Conservation (phyloP, 306 rosid genomes). For the Corylus avellana region DNA sequence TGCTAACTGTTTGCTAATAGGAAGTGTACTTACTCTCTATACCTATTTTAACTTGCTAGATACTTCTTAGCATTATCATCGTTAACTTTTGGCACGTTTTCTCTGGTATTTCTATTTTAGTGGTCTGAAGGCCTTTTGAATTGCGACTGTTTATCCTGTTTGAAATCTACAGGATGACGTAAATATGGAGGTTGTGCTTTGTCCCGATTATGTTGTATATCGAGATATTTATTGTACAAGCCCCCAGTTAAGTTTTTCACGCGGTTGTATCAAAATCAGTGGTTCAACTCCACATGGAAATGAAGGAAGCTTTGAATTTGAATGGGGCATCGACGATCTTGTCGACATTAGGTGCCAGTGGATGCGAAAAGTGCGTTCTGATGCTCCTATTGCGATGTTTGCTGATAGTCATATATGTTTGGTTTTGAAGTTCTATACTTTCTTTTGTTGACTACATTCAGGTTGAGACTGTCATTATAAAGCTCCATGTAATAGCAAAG, state of each 20-base stretch:
- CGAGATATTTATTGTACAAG: slow-evolving; percentile 63
- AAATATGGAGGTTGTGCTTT: slow-evolving; percentile 61
- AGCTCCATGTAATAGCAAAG: slow-evolving; percentile 60
- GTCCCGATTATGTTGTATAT: slow-evolving; percentile 77
- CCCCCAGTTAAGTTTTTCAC: slow-evolving; percentile 63
- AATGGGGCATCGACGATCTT: slow-evolving; percentile 72
- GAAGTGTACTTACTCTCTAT: slow-evolving; percentile 14
- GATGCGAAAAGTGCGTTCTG: slow-evolving; percentile 65
- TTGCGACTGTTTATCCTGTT: slow-evolving; percentile 29
- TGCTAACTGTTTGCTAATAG: background rate
- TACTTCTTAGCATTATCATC: background rate
- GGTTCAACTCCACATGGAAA: slow-evolving; percentile 42
- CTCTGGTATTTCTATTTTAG: slow-evolving; percentile 10
- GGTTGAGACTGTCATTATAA: slow-evolving; percentile 60
- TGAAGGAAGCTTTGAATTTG: slow-evolving; percentile 51
- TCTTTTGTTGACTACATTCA: slow-evolving; percentile 42
- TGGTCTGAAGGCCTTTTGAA: slow-evolving; percentile 13
- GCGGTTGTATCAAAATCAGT: slow-evolving; percentile 58
- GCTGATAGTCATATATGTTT: slow-evolving; percentile 17
- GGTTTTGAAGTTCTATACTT: slow-evolving; percentile 29
- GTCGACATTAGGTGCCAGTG: slow-evolving; percentile 56
- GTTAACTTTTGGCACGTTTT: slow-evolving; percentile 15
- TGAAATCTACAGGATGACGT: slow-evolving; percentile 62
- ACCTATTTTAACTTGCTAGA: background rate
- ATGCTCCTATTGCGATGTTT: slow-evolving; percentile 19